phyloP scores from a whole-genome alignment of 768 basidiomycete species.

The Coprinellus micaceus region DNA sequence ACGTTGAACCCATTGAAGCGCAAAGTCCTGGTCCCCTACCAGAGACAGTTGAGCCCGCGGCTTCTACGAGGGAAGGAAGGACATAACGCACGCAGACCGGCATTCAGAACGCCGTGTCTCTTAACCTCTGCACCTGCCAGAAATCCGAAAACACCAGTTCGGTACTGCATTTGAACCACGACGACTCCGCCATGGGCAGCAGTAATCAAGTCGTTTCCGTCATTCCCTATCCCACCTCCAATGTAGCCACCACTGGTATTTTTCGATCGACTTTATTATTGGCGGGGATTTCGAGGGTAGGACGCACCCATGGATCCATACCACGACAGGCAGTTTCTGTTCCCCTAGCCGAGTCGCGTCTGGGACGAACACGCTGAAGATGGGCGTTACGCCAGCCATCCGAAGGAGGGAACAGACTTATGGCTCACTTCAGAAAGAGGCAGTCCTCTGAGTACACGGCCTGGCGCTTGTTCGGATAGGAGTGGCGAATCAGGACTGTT shows the following conservation, averaged over 20 bases:
- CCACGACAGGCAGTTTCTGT: conserved; percentile 31
- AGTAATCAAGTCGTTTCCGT: conserved; percentile 34
- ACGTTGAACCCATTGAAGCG: conserved; percentile 39
- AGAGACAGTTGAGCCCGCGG: neutral
- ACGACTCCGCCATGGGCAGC: conserved; percentile 33
- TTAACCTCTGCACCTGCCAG: conserved; percentile 41
- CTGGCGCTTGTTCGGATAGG: conserved; percentile 1
- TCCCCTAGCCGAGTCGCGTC: conserved; percentile 14
- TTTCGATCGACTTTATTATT: neutral
- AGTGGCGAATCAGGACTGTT: neutral
- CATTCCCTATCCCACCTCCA: conserved; percentile 20
- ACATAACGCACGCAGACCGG: conserved; percentile 40
- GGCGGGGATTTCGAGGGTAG: neutral
- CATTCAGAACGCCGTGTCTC: conserved; percentile 41
- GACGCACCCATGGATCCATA: conserved; percentile 42
- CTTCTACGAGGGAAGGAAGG: neutral
- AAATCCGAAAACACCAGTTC: conserved; percentile 45
- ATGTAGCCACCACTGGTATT: conserved; percentile 30
- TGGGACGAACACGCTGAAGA: conserved; percentile 33
- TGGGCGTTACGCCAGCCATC: neutral
- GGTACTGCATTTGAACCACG: conserved; percentile 39
- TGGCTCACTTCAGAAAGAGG: conserved; percentile 34
- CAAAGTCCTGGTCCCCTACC: conserved; percentile 42
- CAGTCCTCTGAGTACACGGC: conserved; percentile 34
- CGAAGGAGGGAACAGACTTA: neutral